These are phyloP conservation scores for Cryptosporidium tyzzeri DNA, from an alignment of 169 alveolate species.

Conservation along the genomic window DNA sequence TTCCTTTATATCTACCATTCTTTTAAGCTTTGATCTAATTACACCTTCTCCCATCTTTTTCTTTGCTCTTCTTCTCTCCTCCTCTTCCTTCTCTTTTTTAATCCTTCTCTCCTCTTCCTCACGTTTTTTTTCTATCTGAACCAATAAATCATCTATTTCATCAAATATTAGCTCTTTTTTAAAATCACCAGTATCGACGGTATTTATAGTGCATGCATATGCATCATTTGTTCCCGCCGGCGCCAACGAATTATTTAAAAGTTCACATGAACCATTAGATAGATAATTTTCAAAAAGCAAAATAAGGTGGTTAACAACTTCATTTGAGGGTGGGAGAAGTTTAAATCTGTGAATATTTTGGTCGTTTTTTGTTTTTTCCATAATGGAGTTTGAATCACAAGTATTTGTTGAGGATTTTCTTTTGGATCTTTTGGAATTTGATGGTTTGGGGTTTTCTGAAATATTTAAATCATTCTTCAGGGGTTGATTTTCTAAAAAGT, in stretches of 20 bases:
- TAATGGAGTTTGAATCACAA: background rate
- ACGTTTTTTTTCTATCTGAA: background rate
- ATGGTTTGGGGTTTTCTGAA: background rate
- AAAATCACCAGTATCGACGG: background rate
- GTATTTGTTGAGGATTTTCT: background rate
- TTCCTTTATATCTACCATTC: conserved; percentile 3
- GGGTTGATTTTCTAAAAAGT: background rate
- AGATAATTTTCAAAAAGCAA: conserved; percentile 14
- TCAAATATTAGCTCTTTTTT: conserved; percentile 19
- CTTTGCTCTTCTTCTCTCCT: conserved; percentile 4
- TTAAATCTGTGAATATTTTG: background rate
- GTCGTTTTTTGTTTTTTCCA: background rate
- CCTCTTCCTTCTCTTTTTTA: background rate
- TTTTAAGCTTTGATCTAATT: background rate
- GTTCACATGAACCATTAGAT: background rate
- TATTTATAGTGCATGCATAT: background rate
- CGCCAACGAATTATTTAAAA: background rate
- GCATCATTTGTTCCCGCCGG: background rate
- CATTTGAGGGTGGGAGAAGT: conserved; percentile 29
- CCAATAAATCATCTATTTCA: conserved; percentile 29
- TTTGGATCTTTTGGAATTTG: background rate
- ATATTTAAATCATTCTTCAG: background rate
- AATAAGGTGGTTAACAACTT: background rate
- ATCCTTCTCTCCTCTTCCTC: background rate
- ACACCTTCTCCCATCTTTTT: background rate